Base-by-base conservation (phyloP, 2,329 filamentous ascomycete species). In the Teratosphaeria zuluensis region DNA sequence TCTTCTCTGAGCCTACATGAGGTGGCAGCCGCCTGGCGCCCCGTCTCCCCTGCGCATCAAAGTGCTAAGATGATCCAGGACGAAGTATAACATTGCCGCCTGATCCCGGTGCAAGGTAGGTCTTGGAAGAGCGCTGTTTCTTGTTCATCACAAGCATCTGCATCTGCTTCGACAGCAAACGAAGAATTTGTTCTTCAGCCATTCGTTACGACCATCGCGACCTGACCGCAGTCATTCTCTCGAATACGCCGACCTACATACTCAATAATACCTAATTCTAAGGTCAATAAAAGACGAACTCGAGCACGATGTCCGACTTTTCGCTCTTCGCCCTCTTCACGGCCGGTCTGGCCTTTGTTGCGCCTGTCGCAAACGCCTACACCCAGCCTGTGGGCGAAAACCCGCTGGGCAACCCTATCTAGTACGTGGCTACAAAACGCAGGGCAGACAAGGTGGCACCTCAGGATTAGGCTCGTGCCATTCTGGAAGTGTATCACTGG, bases 371-470 rank as follows among this genome's bases (percentile, higher is more conserved):
- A 62, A 9, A 86, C 80, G 72, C 72, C 55, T 71, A 70, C 65
- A 70, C 67, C 55, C 60, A 68, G 59, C 69, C 72, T 19, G 62
- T 62, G 33, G 69, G 69, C 59, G 63, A 63, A 32, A 55, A 58
- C 30, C 54, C 56, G 24, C 24, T 52, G 56, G 83, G 81, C 68
- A 86, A 86, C 71, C 73, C 83, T 56, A 81, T 85, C 73, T 65
- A 48, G 42, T 48, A 48, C 42, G 42, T 48, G n/a, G 42, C 19
- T 11, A 21, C 19, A 19, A 19, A 4, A 19, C 21, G n/a, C 16
- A 8, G 19, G 16, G 9, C n/a, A 21, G 3, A 21, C 42, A 48
- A 19, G 2, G 6, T 16, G 16, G n/a, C n/a, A 21, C 42, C 9
- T 48, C 42, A 48, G 42, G 19, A 21, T 21, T n/a, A 8, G 42